Base-by-base conservation (phyloP, 2,329 filamentous ascomycete species). In the Fusarium redolens region DNA sequence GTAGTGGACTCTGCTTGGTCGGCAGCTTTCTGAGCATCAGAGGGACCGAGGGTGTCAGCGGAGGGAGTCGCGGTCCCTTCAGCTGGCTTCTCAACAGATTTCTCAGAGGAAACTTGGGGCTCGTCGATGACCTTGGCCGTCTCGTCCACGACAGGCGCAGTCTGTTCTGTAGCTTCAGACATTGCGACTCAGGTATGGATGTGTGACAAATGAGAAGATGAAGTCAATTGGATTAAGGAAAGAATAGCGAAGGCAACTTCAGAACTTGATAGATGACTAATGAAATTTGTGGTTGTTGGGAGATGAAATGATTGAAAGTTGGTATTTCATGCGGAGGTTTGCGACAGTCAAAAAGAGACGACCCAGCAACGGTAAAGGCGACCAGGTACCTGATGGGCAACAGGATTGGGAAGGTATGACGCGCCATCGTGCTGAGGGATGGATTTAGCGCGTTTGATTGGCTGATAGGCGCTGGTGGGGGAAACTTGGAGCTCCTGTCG, bases 121-220 rank as follows among this genome's bases (percentile, higher is more conserved):
- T 74, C 65, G 7, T 68, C 62, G 40, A 71, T 57, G 52, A 55
- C 45, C 45, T 68, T 72, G 58, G 63, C 55, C 38, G 58, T 65
- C 61, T 76, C 54, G 28, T 76, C 71, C 35, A 74, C 62, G 38
- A 72, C 71, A 38, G 68, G 61, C 50, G 72, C 64, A 47, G 73
- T 70, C 60, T 80, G 77, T 59, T 82, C 78, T 58, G 71, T 71
- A 52, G 66, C 45, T n/a, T 81, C 80, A 35, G 80, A 73, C 79
- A 80, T 80, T 70, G 57, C 69, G 60, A 63, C 61, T 68, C 17
- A 30, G 14, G 57, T 37, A 28, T 33, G 38, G 37, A 44, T 40
- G 37, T 47, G 44, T 56, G 25, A 40, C 17, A 44, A 30, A 35
- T 35, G 38, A 15, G 25, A 20, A 28, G 37, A 25, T 25, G 11